These are phyloP conservation scores for Tylopilus subfusipes DNA, from an alignment of 768 basidiomycete genomes.

Conservation along the genomic window DNA sequence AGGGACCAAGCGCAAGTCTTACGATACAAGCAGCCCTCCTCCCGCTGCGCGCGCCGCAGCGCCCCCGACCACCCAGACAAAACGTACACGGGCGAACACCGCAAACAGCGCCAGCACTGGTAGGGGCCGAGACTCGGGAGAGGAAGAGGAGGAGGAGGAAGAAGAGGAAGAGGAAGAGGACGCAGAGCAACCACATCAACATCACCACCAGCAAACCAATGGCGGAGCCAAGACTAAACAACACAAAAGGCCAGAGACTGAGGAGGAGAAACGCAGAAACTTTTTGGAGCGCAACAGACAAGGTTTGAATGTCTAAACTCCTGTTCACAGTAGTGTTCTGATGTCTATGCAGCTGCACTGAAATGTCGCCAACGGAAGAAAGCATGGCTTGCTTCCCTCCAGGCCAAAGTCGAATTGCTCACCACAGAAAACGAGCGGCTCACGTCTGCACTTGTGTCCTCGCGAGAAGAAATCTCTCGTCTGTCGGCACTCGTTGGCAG, in stretches of 20 bases:
- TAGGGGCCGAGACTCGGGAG: slow-evolving; percentile 36
- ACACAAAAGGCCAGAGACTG: slow-evolving; percentile 85
- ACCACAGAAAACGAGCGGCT: slow-evolving; percentile 94
- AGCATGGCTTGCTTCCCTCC: slow-evolving; percentile 90
- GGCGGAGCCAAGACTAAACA: slow-evolving; percentile 22
- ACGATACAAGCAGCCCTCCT: slow-evolving; percentile 43
- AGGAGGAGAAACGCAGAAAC: slow-evolving; percentile 96
- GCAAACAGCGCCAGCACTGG: slow-evolving; percentile 28
- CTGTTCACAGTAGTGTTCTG: slow-evolving; percentile 1
- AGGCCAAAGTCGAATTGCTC: slow-evolving; percentile 90
- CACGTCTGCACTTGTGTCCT: slow-evolving; percentile 77
- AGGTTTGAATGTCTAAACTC: slow-evolving; percentile 47
- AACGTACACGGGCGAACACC: slow-evolving; percentile 40
- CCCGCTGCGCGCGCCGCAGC: slow-evolving; percentile 28
- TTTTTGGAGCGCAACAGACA: slow-evolving; percentile 97
- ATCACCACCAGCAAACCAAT: slow-evolving; percentile 6
- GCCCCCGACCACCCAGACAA: slow-evolving; percentile 22
- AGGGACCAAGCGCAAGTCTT: slow-evolving; percentile 67
- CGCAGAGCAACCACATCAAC: slow-evolving; percentile 7
- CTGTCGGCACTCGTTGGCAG: slow-evolving; percentile 70
- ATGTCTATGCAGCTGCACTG: slow-evolving; percentile 67
- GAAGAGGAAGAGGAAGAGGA: slow-evolving; percentile 40
- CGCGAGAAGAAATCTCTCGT: slow-evolving; percentile 89
- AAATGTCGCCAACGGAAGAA: slow-evolving; percentile 99
- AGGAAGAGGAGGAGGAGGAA: slow-evolving; percentile 38